Evolutionary conservation across 2,329 filamentous ascomycete genomes (phyloP).

Genomic region (Fusarium stilboides): DNA sequence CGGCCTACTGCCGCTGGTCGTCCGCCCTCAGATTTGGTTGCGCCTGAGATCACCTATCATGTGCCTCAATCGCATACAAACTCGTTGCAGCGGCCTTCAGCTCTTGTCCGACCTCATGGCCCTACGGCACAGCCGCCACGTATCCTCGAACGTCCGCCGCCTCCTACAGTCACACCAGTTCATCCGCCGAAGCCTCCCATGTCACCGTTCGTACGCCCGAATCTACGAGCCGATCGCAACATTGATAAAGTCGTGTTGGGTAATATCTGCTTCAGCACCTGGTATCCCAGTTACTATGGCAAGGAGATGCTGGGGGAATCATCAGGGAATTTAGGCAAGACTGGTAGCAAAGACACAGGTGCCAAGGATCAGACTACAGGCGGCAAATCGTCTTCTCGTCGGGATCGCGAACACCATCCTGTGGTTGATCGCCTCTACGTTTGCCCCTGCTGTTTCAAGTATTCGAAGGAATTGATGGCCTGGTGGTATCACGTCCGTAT

Average conservation of each 20-base stretch:
- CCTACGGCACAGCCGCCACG: constrained; percentile 53
- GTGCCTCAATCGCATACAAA: constrained; percentile 53
- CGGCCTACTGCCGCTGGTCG: constrained; percentile 30
- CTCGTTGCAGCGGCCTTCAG: constrained; percentile 47
- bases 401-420: constrained; percentile 56
- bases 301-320: constrained; percentile 76
- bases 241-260: constrained; percentile 90
- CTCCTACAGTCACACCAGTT: constrained; percentile 53
- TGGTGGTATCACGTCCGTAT: constrained; percentile 72
- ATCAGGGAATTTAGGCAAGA: constrained; percentile 51
- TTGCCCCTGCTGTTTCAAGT: constrained; percentile 95
- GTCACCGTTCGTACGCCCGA: constrained; percentile 51
- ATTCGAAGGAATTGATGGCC: constrained; percentile 75
- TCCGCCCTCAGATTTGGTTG: constrained; percentile 56
- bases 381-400: constrained; percentile 52
- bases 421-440: constrained; percentile 83
- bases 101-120: constrained; percentile 55
- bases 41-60: constrained; percentile 61
- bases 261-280: constrained; percentile 86
- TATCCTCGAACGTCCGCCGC: constrained; percentile 49
- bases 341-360: constrained; percentile 50
- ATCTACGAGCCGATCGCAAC: constrained; percentile 75
- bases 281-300: constrained; percentile 93
- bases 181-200: constrained; percentile 55
- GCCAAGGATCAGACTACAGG: constrained; percentile 47